These are phyloP conservation scores for Candida sanyaensis DNA, from an alignment of 1,139 yeast species.

Conservation along the genomic window DNA sequence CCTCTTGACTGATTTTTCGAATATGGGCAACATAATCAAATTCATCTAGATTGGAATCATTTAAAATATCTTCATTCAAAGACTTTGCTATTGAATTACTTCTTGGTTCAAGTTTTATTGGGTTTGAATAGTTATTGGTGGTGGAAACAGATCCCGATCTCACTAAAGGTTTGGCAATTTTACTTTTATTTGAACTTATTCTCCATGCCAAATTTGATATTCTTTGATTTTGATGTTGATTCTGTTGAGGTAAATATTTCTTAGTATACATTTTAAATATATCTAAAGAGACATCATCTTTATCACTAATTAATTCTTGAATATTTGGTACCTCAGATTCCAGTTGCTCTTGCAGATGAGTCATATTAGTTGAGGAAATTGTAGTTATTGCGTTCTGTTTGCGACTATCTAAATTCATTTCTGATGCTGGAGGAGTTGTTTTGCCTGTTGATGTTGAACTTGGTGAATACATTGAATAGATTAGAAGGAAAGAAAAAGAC, in stretches of 20 bases:
- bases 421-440: constrained; percentile 6
- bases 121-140: not conserved
- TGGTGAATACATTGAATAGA: constrained; percentile 1
- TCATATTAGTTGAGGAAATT: not conserved
- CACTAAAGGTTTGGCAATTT: constrained; percentile 19
- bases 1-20: constrained; percentile 44
- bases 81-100: constrained; percentile 8
- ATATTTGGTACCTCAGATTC: constrained; percentile 8
- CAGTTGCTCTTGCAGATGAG: constrained; percentile 3
- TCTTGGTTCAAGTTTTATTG: constrained; percentile 9
- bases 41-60: constrained; percentile 38
- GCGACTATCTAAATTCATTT: not conserved
- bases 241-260: constrained; percentile 33
- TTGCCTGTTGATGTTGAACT: constrained; percentile 5
- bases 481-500: not conserved
- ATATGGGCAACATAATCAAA: constrained; percentile 53
- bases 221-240: constrained; percentile 33
- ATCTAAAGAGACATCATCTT: constrained; percentile 14
- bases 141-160: constrained; percentile 3
- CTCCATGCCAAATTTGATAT: constrained; percentile 51
- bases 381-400: not conserved
- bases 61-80: constrained; percentile 4
- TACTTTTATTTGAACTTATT: constrained; percentile 26
- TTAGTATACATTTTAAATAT: constrained; percentile 43
- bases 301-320: constrained; percentile 11